Percentiles rank a stretch among this genome's conserved stretches.
These are phyloP conservation scores for Bipolaris cookei DNA, from an alignment of 2,329 filamentous ascomycete species.

Conservation along the genomic window DNA sequence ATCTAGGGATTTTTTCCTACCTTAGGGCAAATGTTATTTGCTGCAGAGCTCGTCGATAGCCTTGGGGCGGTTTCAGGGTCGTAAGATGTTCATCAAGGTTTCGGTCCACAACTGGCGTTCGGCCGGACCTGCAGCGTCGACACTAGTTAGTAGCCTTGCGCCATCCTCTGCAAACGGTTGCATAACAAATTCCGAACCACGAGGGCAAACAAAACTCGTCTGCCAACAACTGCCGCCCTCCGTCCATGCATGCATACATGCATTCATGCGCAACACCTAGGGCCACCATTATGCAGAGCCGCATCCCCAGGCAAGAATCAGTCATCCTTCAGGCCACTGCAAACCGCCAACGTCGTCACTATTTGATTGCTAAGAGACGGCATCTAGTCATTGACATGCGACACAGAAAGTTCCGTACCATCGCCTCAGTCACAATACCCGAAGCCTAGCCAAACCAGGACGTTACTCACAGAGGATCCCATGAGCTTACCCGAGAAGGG, in stretches of 20 bases:
- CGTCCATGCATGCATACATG: not conserved
- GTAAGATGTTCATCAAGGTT: slow-evolving; percentile 26
- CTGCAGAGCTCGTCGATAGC: not conserved
- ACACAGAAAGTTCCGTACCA: slow-evolving; percentile 18
- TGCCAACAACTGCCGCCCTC: not conserved
- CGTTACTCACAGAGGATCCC: slow-evolving; percentile 8
- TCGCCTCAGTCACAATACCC: slow-evolving; percentile 11
- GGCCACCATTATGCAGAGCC: no score
- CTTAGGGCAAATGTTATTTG: slow-evolving; percentile 9
- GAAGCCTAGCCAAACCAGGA: slow-evolving; percentile 20
- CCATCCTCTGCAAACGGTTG: slow-evolving; percentile 18
- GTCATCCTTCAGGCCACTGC: no score
- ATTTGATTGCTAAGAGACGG: slow-evolving; percentile 11
- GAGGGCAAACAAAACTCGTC: not conserved
- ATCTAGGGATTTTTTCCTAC: not conserved
- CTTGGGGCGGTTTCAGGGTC: slow-evolving; percentile 28
- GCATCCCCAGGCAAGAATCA: no score
- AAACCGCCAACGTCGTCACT: not conserved
- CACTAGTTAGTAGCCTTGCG: slow-evolving; percentile 10
- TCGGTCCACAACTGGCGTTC: slow-evolving; percentile 26
- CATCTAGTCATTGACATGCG: slow-evolving; percentile 26
- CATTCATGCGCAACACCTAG: no score
- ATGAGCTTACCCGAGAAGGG: slow-evolving; percentile 20
- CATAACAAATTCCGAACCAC: slow-evolving; percentile 16
- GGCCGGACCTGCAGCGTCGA: slow-evolving; percentile 28